Evolutionary conservation across 768 basidiomycete genomes (phyloP).

Genomic region (Hirschioporus abietinus): DNA sequence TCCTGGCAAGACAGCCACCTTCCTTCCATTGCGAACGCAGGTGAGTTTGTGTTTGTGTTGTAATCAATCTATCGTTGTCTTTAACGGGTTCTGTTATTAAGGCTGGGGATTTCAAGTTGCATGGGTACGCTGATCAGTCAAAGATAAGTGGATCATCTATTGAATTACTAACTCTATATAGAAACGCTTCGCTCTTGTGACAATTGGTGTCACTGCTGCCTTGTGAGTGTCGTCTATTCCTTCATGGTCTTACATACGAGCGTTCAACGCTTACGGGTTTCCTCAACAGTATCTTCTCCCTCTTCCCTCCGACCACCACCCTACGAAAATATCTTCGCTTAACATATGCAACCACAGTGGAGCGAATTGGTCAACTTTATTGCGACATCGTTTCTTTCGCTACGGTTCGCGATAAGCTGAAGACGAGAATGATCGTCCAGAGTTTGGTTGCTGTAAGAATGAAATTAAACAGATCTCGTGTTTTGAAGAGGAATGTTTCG

Average conservation of each 20-base stretch:
- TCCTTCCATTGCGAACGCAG: slow-evolving; percentile 41
- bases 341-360: slow-evolving; percentile 60
- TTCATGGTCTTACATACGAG: slow-evolving; percentile 13
- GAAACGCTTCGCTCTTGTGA: slow-evolving; percentile 66
- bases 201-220: slow-evolving; percentile 67
- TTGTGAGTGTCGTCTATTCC: slow-evolving; percentile 43
- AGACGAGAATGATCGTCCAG: slow-evolving; percentile 49
- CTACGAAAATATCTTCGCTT: slow-evolving; percentile 69
- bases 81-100: not conserved
- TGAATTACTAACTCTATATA: slow-evolving; percentile 20
- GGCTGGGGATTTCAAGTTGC: slow-evolving; percentile 60
- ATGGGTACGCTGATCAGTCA: slow-evolving; percentile 44
- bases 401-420: slow-evolving; percentile 39
- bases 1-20: slow-evolving; percentile 62
- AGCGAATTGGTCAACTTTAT: slow-evolving; percentile 65
- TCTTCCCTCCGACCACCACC: slow-evolving; percentile 70
- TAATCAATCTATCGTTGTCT: not conserved
- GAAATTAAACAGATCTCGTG: slow-evolving; percentile 61
- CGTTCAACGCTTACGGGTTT: not conserved
- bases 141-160: not conserved
- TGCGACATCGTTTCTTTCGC: slow-evolving; percentile 75
- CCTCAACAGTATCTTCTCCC: slow-evolving; percentile 52
- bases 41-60: not conserved
- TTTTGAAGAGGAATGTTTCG: slow-evolving; percentile 50
- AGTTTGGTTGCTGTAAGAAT: slow-evolving; percentile 69